A percentile compares a stretch with the other conserved stretches of the same genome.
These are phyloP conservation scores for Peronospora tabacina DNA, from an alignment of 352 stramenopile species.

Conservation along the genomic window DNA sequence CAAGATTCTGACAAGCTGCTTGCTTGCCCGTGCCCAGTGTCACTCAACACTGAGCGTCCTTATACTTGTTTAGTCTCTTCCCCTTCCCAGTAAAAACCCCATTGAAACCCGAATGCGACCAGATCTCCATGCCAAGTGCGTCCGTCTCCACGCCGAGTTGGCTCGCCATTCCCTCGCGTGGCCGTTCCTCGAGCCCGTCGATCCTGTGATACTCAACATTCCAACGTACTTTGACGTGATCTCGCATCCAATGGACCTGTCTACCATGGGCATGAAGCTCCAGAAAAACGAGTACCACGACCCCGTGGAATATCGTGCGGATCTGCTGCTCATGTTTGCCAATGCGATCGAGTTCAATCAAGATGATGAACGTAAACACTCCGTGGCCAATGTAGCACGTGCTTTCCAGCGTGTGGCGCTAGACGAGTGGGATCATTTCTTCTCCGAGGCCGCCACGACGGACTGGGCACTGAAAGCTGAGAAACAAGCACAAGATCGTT, in stretches of 20 bases:
- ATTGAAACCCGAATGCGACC: slow-evolving; percentile 29
- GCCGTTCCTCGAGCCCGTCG: slow-evolving; percentile 92
- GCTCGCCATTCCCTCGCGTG: slow-evolving; percentile 54
- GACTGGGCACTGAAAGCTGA: slow-evolving; percentile 55
- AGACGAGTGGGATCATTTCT: slow-evolving; percentile 42
- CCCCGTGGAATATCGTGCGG: slow-evolving; percentile 47
- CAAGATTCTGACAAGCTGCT: no score
- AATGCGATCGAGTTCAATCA: slow-evolving; percentile 86
- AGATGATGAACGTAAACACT: slow-evolving; percentile 64
- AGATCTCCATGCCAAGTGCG: slow-evolving; percentile 40
- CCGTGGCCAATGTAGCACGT: slow-evolving; percentile 68
- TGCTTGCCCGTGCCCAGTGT: no score
- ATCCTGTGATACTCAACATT: slow-evolving; percentile 89
- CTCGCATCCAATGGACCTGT: slow-evolving; percentile 94
- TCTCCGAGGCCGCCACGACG: slow-evolving; percentile 54
- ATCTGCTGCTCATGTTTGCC: slow-evolving; percentile 80
- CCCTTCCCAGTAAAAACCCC: no score
- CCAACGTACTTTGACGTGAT: slow-evolving; percentile 94
- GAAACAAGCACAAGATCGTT: slow-evolving; percentile 39
- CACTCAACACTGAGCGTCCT: no score
- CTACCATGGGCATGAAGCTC: slow-evolving; percentile 87
- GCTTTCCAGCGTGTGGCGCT: slow-evolving; percentile 43
- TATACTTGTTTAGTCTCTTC: no score
- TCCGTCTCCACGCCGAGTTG: slow-evolving; percentile 58
- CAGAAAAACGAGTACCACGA: slow-evolving; percentile 40